These are phyloP conservation scores for Citrus mangshanensis DNA, from an alignment of 345 rosid species.

Conservation along the genomic window DNA sequence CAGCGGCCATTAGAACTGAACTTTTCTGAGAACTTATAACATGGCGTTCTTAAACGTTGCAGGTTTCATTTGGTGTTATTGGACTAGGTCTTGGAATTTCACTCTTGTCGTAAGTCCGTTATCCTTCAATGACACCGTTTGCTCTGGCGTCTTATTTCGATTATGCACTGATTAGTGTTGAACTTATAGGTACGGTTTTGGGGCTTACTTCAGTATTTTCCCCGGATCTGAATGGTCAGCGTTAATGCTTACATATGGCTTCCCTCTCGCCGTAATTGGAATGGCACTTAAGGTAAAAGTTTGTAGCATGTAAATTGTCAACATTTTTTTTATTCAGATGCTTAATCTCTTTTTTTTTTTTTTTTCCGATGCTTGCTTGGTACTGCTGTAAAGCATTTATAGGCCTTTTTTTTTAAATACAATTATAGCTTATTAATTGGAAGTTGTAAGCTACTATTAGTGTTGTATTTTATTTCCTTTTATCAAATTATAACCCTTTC, in stretches of 20 bases:
- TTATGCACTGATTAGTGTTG: conserved; percentile 6
- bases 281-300: conserved; percentile 90
- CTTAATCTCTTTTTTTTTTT: neutral
- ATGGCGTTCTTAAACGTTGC: conserved; percentile 20
- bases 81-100: conserved; percentile 80
- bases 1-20: neutral
- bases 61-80: conserved; percentile 92
- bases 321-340: neutral
- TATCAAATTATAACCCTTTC: neutral
- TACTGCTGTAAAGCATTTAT: neutral
- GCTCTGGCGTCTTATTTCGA: conserved; percentile 4
- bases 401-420: neutral
- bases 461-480: neutral
- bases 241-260: conserved; percentile 89
- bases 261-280: conserved; percentile 95
- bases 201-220: conserved; percentile 88
- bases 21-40: neutral
- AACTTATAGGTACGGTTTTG: conserved; percentile 79
- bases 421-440: neutral
- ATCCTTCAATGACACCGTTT: neutral
- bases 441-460: neutral
- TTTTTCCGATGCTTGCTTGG: neutral
- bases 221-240: conserved; percentile 99
- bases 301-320: conserved; percentile 9
- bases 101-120: conserved; percentile 68